Evolutionary conservation across 1,284 basidiomycete genomes (phyloP), one percentile per base, ranked within the genome.

Genomic region (Lentinula novae-zelandiae): DNA sequence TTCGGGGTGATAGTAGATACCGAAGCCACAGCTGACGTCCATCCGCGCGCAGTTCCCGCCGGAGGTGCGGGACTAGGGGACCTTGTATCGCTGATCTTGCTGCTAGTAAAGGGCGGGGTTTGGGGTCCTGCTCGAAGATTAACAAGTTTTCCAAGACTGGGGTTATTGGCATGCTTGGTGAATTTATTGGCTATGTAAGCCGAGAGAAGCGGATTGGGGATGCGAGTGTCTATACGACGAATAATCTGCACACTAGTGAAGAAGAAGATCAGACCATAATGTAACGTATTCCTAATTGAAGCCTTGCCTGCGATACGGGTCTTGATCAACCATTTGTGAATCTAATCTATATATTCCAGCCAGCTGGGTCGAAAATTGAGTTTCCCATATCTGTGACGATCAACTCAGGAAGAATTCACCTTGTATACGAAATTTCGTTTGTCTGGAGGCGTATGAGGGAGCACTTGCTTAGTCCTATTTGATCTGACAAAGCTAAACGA

Each of bases 241-340:
- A 92, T 78, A 57, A 96, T 83, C 70, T 93, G 89, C 1, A 95
- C 90, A 65, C 91, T 85, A 58, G 13, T 52, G 54, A 9, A 57
- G 3, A 57, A 31, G 17, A 10, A 15, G 1, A 34, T 22, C 12
- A 42, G 10, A 38, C 2, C 5, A 15, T 1, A 8, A 42, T 42
- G 34, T 5, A 33, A 22, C 22, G 46, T 39, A 54, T 31, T 15
- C 38, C 22, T n/a, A 10, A 42, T 39, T 53, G 31, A 58, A 20
- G 54, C 65, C 70, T 34, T 48, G 78, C 76, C 76, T 80, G 48
- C 79, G 68, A 69, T 91, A 81, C 0, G 93, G 93, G 67, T 95
- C 93, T 67, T 89, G 88, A 70, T 95, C 93, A 22, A 95, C 84
- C 78, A 94, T 84, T 67, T 90, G 84, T 0, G 87, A 85, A 64